These are phyloP conservation scores for Mallotus nudiflorus DNA, from an alignment of 345 rosid species.

Conservation along the genomic window DNA sequence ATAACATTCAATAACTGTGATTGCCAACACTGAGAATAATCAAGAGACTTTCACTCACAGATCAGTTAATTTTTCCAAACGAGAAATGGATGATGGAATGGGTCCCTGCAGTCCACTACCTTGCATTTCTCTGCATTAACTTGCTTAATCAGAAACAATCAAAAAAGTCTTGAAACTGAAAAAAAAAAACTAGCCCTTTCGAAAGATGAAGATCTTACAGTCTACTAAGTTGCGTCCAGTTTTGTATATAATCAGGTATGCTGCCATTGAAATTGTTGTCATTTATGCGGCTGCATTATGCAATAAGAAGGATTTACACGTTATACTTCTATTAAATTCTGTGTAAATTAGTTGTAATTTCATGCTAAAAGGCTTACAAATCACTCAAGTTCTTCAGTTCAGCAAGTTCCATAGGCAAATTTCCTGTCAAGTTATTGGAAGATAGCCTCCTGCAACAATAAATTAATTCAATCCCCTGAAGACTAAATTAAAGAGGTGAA, in stretches of 20 bases:
- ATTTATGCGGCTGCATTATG: constrained; percentile 54
- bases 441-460: constrained; percentile 54
- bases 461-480: background rate
- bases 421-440: constrained; percentile 55
- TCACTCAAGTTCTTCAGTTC: constrained; percentile 46
- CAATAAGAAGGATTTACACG: constrained; percentile 4
- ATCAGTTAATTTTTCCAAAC: constrained; percentile 31
- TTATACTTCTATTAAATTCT: background rate
- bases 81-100: constrained; percentile 47
- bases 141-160: background rate
- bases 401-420: constrained; percentile 42
- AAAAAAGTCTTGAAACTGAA: background rate
- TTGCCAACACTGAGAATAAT: background rate
- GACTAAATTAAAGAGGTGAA: background rate
- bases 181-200: no score
- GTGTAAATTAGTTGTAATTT: no score
- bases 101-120: constrained; percentile 52
- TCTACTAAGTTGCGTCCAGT: constrained; percentile 50
- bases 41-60: constrained; percentile 42
- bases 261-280: constrained; percentile 60
- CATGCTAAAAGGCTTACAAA: constrained; percentile 39
- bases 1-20: background rate
- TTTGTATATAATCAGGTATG: constrained; percentile 48
- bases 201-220: constrained; percentile 40
- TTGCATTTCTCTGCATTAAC: constrained; percentile 39